Evolutionary conservation across 2,329 filamentous ascomycete species (phyloP).

Genomic region (Trichoderma koningiopsis): DNA sequence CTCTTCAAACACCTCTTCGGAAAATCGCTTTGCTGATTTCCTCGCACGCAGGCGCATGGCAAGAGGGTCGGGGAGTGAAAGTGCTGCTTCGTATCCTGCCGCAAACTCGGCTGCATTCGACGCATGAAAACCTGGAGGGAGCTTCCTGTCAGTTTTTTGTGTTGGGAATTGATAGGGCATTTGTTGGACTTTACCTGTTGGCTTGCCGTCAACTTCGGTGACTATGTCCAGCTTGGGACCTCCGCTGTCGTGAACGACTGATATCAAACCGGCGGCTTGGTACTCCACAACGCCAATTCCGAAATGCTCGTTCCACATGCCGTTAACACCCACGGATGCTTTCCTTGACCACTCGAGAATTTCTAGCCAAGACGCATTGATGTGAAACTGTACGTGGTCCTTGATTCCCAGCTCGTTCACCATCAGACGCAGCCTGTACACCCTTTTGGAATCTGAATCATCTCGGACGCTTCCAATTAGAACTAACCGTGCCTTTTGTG

Average conservation of each 20-base stretch:
- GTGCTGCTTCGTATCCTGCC: slow-evolving; percentile 73
- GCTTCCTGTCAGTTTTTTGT: not conserved
- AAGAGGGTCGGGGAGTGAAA: slow-evolving; percentile 71
- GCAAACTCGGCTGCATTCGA: slow-evolving; percentile 79
- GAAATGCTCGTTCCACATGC: slow-evolving; percentile 99
- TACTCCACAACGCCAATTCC: slow-evolving; percentile 98
- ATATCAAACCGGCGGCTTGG: slow-evolving; percentile 89
- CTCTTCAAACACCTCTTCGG: slow-evolving; percentile 79
- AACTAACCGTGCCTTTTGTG: slow-evolving; percentile 66
- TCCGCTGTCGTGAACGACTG: slow-evolving; percentile 90
- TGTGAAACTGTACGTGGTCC: slow-evolving; percentile 81
- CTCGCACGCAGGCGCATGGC: slow-evolving; percentile 76
- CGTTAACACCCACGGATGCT: slow-evolving; percentile 86
- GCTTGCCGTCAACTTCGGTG: slow-evolving; percentile 72
- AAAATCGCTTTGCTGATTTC: slow-evolving; percentile 79
- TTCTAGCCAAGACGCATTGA: slow-evolving; percentile 86
- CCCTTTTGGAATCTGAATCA: slow-evolving; percentile 74
- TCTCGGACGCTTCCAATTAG: slow-evolving; percentile 93
- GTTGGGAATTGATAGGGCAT: not conserved
- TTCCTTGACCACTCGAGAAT: slow-evolving; percentile 77
- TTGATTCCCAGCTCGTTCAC: slow-evolving; percentile 85
- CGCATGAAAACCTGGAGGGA: slow-evolving; percentile 73
- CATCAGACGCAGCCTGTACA: slow-evolving; percentile 85
- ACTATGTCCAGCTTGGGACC: slow-evolving; percentile 95
- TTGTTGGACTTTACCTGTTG: slow-evolving; percentile 65